A percentile compares a stretch with the other conserved stretches of the same genome.
Conservation (phyloP, 2,329 filamentous ascomycete species). For the Ophiognomonia clavigignenti-juglandacearum region DNA sequence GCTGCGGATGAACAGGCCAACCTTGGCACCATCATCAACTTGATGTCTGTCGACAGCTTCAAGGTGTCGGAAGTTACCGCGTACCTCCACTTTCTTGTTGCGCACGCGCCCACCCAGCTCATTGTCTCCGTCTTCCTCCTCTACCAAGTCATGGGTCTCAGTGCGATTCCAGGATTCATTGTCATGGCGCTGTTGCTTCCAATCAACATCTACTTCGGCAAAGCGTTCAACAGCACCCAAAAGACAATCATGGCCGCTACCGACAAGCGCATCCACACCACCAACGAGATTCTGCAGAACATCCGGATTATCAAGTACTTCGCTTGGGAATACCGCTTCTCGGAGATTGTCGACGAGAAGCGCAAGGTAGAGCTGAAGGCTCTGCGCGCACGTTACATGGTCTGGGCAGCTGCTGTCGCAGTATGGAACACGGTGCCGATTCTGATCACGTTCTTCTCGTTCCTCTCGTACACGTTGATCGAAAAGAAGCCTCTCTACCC, state of each 20-base stretch:
- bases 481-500: conserved; percentile 87
- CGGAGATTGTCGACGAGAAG: conserved; percentile 83
- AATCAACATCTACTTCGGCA: conserved; percentile 83
- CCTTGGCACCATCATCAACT: conserved; percentile 95
- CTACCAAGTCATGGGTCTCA: conserved; percentile 85
- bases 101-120: conserved; percentile 84
- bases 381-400: conserved; percentile 75
- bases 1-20: conserved; percentile 71
- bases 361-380: conserved; percentile 72
- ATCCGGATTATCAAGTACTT: conserved; percentile 99
- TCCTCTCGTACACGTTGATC: conserved; percentile 85
- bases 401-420: conserved; percentile 88
- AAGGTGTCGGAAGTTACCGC: conserved; percentile 94
- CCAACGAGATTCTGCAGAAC: conserved; percentile 94
- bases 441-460: conserved; percentile 93
- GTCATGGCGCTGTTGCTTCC: conserved; percentile 88
- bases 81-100: conserved; percentile 94
- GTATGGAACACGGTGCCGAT: conserved; percentile 96
- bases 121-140: conserved; percentile 74
- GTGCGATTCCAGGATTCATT: conserved; percentile 86
- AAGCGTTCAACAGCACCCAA: conserved; percentile 78
- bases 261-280: conserved; percentile 92
- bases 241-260: conserved; percentile 90
- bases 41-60: conserved; percentile 99
- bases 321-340: conserved; percentile 93